Conservation (phyloP, 768 basidiomycete species). For the Solioccasus polychromus region DNA sequence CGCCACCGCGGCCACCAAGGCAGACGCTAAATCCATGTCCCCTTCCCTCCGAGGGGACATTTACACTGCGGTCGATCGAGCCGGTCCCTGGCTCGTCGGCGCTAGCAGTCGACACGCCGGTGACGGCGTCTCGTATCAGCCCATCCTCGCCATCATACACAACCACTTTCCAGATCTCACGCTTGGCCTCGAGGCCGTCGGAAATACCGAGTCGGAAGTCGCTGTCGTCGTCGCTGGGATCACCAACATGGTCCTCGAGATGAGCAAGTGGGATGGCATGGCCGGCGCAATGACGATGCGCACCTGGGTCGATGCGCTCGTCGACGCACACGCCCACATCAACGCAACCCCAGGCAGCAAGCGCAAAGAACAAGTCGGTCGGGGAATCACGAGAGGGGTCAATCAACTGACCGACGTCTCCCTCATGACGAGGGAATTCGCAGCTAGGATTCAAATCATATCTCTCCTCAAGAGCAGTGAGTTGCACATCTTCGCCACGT, state of each 20-base stretch:
- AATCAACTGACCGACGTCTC: slow-evolving; percentile 48
- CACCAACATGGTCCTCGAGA: slow-evolving; percentile 53
- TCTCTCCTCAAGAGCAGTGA: slow-evolving; percentile 50
- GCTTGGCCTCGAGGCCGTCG: slow-evolving; percentile 46
- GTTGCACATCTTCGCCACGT: too few species aligned
- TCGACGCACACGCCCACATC: slow-evolving; percentile 39
- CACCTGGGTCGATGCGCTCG: slow-evolving; percentile 51
- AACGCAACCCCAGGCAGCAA: too few species aligned
- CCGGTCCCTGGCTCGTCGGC: slow-evolving; percentile 45
- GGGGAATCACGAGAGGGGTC: slow-evolving; percentile 50
- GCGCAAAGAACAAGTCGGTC: slow-evolving; percentile 43
- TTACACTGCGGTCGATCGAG: slow-evolving; percentile 46
- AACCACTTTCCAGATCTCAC: slow-evolving; percentile 48
- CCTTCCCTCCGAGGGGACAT: slow-evolving; percentile 51
- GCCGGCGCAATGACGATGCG: slow-evolving; percentile 55
- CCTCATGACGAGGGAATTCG: slow-evolving; percentile 53
- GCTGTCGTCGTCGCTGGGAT: slow-evolving; percentile 49
- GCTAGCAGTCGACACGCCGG: slow-evolving; percentile 44
- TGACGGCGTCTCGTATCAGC: slow-evolving; percentile 49
- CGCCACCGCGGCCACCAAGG: slow-evolving; percentile 17
- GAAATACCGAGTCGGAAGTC: slow-evolving; percentile 46
- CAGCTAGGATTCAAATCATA: slow-evolving; percentile 52
- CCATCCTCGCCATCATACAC: slow-evolving; percentile 44
- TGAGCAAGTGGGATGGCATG: slow-evolving; percentile 57
- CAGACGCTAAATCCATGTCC: slow-evolving; percentile 39